These are phyloP conservation scores for Chytridium lagenaria DNA, from an alignment of 371 early-diverging fungal species.

Conservation along the genomic window DNA sequence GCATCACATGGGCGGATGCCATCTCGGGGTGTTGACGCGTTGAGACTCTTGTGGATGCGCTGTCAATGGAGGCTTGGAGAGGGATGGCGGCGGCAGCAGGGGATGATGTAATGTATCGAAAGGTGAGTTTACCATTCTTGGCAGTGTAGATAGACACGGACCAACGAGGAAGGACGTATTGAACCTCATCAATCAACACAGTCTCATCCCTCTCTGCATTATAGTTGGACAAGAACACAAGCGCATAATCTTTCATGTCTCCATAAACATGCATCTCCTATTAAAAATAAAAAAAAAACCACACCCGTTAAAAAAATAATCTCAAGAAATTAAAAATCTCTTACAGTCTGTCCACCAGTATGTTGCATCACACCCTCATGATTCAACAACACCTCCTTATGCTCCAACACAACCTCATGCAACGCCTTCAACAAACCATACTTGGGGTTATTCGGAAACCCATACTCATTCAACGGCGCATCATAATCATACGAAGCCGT, in stretches of 20 bases:
- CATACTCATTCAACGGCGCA: constrained; percentile 62
- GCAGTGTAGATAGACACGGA: constrained; percentile 30
- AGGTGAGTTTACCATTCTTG: not conserved
- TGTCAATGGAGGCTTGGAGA: not conserved
- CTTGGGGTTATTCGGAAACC: constrained; percentile 58
- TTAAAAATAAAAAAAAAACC: not conserved
- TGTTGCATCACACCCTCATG: not conserved
- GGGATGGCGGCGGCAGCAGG: constrained; percentile 15
- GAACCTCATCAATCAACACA: constrained; percentile 20
- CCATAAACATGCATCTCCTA: constrained; percentile 28
- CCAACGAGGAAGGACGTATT: constrained; percentile 30
- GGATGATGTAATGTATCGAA: constrained; percentile 15
- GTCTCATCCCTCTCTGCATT: constrained; percentile 19
- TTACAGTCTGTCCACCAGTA: not conserved
- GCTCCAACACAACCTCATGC: constrained; percentile 41
- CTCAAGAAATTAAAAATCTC: no score
- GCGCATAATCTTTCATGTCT: not conserved
- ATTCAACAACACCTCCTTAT: constrained; percentile 32
- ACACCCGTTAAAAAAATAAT: not conserved
- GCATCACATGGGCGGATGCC: not conserved
- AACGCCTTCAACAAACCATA: constrained; percentile 51
- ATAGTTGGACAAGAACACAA: constrained; percentile 50
- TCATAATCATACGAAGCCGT: constrained; percentile 63
- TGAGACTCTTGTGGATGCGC: no score
- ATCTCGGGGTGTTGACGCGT: not conserved